These are phyloP conservation scores for Alnus glutinosa DNA, from an alignment of 306 rosid species.

Conservation along the genomic window DNA sequence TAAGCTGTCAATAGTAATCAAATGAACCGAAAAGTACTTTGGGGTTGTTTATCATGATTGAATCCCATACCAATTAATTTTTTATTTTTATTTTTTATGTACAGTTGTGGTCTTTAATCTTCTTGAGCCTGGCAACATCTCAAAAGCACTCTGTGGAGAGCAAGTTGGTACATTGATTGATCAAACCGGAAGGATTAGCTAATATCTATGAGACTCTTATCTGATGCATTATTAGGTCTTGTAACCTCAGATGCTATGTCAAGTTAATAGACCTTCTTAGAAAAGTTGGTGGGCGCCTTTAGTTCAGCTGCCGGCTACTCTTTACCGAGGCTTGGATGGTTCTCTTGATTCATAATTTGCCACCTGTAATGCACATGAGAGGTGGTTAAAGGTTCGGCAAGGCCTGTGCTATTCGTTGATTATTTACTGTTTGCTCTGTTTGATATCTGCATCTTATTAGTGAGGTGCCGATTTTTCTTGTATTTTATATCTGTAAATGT, in stretches of 20 bases:
- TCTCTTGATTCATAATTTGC: slow-evolving; percentile 7
- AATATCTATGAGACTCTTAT: background rate
- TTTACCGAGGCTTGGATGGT: slow-evolving; percentile 10
- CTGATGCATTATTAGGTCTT: slow-evolving; percentile 18
- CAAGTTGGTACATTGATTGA: slow-evolving; percentile 68
- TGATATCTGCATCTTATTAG: slow-evolving; percentile 4
- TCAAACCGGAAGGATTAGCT: slow-evolving; percentile 57
- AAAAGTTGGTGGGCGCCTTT: slow-evolving; percentile 1
- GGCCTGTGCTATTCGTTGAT: slow-evolving; percentile 9
- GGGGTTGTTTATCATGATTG: background rate
- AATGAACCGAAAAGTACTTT: slow-evolving; percentile 20
- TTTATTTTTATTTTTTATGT: background rate
- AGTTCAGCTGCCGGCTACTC: slow-evolving; percentile 18
- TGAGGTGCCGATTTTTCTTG: slow-evolving; percentile 14
- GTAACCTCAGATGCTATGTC: slow-evolving; percentile 15
- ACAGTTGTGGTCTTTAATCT: slow-evolving; percentile 66
- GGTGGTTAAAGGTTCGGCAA: slow-evolving; percentile 18
- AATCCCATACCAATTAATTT: background rate
- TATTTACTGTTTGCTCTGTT: slow-evolving; percentile 2
- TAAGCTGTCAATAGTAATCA: background rate
- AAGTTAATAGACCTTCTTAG: slow-evolving; percentile 8
- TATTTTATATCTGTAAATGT: slow-evolving; percentile 21
- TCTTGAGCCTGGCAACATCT: slow-evolving; percentile 66
- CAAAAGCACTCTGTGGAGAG: slow-evolving; percentile 71
- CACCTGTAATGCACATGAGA: slow-evolving; percentile 12